A percentile compares a stretch with the other conserved stretches of the same genome.
Evolutionary conservation across 495 filamentous ascomycete genomes (phyloP).

Genomic region (Xylaria sp.): DNA sequence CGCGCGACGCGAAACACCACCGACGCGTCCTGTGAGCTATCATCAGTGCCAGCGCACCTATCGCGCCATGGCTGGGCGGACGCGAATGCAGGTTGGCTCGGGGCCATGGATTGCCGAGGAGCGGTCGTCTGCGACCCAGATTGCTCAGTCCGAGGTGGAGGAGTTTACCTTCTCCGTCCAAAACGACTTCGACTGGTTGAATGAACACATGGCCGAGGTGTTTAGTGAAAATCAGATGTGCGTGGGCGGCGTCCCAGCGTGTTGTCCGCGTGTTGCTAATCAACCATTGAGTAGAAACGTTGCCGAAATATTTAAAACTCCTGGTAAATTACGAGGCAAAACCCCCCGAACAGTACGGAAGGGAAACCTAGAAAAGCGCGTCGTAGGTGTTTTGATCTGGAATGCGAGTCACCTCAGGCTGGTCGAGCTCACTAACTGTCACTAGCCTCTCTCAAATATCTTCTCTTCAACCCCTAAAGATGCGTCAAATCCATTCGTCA

Average conservation of each 20-base stretch:
- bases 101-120: constrained; percentile 62
- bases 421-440: constrained; percentile 32
- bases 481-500: constrained; percentile 53
- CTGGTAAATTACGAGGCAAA: constrained; percentile 91
- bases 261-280: constrained; percentile 44
- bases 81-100: constrained; percentile 63
- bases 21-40: constrained; percentile 34
- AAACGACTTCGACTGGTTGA: constrained; percentile 94
- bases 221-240: constrained; percentile 86
- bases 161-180: constrained; percentile 87
- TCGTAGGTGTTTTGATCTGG: constrained; percentile 58
- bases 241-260: constrained; percentile 39
- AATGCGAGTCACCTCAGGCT: constrained; percentile 18
- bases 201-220: constrained; percentile 95
- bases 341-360: constrained; percentile 86
- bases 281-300: constrained; percentile 66
- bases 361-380: constrained; percentile 65
- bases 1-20: constrained; percentile 33
- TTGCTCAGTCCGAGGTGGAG: constrained; percentile 72
- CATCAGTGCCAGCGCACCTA: constrained; percentile 30
- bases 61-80: constrained; percentile 55
- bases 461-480: constrained; percentile 64
- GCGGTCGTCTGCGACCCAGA: constrained; percentile 53
- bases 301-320: constrained; percentile 93
- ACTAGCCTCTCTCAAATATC: constrained; percentile 81